Evolutionary conservation across 495 filamentous ascomycete genomes (phyloP), one percentile per base, ranked within the genome.

Genomic region (Acidomyces sp.): DNA sequence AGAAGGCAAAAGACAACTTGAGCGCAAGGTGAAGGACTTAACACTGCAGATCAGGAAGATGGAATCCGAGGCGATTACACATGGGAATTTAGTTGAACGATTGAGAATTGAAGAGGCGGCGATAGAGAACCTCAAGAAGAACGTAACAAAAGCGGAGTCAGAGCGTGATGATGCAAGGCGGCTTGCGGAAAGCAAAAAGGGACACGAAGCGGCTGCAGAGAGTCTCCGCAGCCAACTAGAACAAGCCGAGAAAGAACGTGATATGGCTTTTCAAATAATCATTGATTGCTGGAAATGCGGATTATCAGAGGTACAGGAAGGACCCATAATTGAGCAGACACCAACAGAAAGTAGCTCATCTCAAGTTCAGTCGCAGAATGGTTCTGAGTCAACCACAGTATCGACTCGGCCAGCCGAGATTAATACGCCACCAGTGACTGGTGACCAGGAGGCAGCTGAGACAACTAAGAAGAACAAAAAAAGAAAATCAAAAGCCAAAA

Each of bases 381-480:
- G 6, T 20, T 41, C 48, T 10, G 49, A 52, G 23, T 17, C 44
- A 2, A 45, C 48, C 3, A 40, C 33, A 36, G 40, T 36, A 0
- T 41, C 37, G 13, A 40, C 42, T 1, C 48, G 43, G 15, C 34
- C 47, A 7, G 43, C 45, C n/a, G 45, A 44, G 16, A 24, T 21
- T 15, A 32, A 39, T 22, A 52, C 43, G 20, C 48, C 48, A 5
- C 37, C 43, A 17, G 29, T 41, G 4, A 24, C 39, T 13, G 46
- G 40, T 18, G 44, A 45, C n/a, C 10, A 41, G 10, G 41, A 33
- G 6, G 16, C 19, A 2, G 41, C n/a, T 5, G 46, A 41, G 7
- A 37, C 39, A 23, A 56, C 48, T 25, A 53, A 56, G 43, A 56
- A 53, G 46, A 51, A 42, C 35, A 56, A 53, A 27, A 56, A 53